phyloP scores from a whole-genome alignment of 306 rosid genomes.

The Nissolia schottii region DNA sequence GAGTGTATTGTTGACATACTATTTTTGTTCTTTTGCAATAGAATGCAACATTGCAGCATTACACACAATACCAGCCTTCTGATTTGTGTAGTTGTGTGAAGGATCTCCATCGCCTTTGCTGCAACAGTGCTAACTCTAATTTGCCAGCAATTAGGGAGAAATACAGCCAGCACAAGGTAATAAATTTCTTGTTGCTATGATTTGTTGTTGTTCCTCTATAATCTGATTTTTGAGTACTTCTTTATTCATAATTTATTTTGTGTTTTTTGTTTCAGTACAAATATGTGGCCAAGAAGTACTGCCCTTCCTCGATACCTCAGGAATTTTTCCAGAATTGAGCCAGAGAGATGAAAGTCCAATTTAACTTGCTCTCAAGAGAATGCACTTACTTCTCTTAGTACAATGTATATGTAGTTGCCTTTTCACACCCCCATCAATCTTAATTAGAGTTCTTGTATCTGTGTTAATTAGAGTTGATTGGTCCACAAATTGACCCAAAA shows the following conservation, averaged over 20 bases:
- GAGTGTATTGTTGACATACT: neutral
- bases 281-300: constrained; percentile 72
- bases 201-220: neutral
- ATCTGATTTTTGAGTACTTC: neutral
- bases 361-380: constrained; percentile 20
- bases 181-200: no score
- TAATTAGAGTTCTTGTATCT: constrained; percentile 11
- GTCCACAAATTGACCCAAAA: neutral
- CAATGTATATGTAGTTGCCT: constrained; percentile 31
- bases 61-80: constrained; percentile 56
- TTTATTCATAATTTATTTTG: neutral
- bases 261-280: constrained; percentile 73
- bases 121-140: constrained; percentile 34
- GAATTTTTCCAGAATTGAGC: constrained; percentile 54
- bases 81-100: constrained; percentile 71
- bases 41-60: constrained; percentile 61
- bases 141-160: constrained; percentile 70
- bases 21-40: constrained; percentile 23
- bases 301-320: constrained; percentile 62
- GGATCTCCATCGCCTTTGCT: constrained; percentile 57
- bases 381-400: constrained; percentile 21
- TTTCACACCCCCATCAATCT: neutral
- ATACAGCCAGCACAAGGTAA: constrained; percentile 76
- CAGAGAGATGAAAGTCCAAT: constrained; percentile 36
- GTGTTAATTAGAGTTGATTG: neutral